These are phyloP conservation scores for Aspergillus oerlinghausenensis DNA, from an alignment of 2,329 filamentous ascomycete genomes.

Conservation along the genomic window DNA sequence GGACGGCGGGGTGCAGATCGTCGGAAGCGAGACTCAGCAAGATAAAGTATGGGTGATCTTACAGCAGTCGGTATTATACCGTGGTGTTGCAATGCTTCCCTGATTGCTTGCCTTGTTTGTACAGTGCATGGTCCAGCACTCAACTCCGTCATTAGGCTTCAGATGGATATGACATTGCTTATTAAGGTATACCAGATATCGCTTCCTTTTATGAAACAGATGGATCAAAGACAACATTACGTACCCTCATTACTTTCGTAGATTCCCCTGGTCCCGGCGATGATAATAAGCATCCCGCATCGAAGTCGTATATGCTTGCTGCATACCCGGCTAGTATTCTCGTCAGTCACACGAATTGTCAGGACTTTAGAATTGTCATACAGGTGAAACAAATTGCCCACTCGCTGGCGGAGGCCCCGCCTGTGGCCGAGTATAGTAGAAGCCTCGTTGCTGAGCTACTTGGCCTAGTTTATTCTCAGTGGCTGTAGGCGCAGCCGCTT, in stretches of 20 bases:
- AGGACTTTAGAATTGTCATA: not conserved
- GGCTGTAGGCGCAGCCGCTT: not conserved
- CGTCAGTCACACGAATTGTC: not conserved
- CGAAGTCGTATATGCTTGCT: not conserved
- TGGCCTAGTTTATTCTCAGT: not conserved
- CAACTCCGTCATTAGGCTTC: no score
- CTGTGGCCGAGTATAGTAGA: not conserved
- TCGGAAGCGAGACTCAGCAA: not conserved
- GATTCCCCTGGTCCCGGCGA: not conserved
- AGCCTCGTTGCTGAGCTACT: not conserved
- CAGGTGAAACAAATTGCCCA: not conserved
- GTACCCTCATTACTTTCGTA: not conserved
- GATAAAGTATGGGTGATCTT: not conserved
- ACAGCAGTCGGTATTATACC: not conserved
- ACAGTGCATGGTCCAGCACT: no score
- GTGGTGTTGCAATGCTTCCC: no score
- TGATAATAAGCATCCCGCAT: not conserved
- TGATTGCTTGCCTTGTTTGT: no score
- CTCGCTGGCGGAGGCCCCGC: not conserved
- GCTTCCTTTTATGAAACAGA: not conserved
- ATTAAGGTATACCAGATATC: not conserved
- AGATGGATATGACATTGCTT: not conserved
- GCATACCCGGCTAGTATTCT: not conserved
- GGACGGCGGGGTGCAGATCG: not conserved
- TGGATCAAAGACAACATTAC: not conserved